Conservation (phyloP, 2,329 filamentous ascomycete species). For the Clarireedia monteithiana region DNA sequence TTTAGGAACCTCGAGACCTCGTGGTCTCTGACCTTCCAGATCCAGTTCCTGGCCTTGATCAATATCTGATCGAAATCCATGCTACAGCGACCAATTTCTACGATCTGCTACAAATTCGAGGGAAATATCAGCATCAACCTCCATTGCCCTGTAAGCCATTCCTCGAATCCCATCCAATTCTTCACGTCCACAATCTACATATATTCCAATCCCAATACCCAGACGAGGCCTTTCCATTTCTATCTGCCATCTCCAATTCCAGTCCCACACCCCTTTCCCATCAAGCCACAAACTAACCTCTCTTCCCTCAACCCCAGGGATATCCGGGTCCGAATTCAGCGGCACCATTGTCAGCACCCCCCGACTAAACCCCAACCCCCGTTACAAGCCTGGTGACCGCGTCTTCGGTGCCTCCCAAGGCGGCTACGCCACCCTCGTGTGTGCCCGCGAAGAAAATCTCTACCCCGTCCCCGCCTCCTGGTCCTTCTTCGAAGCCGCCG, state of each 20-base stretch:
- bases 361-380: slow-evolving; percentile 39
- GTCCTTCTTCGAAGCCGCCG: slow-evolving; percentile 78
- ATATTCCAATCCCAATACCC: neutral
- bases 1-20: slow-evolving; percentile 70
- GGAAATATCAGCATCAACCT: slow-evolving; percentile 91
- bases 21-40: slow-evolving; percentile 67
- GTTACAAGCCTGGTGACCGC: slow-evolving; percentile 68
- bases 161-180: neutral
- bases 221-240: neutral
- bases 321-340: slow-evolving; percentile 80
- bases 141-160: slow-evolving; percentile 57
- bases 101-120: slow-evolving; percentile 88
- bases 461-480: slow-evolving; percentile 72
- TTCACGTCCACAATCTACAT: neutral
- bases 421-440: slow-evolving; percentile 72
- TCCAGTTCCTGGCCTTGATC: slow-evolving; percentile 58
- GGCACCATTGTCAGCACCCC: slow-evolving; percentile 67
- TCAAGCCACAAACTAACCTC: neutral
- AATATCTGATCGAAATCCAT: slow-evolving; percentile 84
- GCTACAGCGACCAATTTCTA: slow-evolving; percentile 94
- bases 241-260: neutral
- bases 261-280: too few species aligned
- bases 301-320: slow-evolving; percentile 30
- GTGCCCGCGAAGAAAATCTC: slow-evolving; percentile 57
- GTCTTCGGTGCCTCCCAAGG: slow-evolving; percentile 87